A percentile compares a stretch with the other conserved stretches of the same genome.
Conservation (phyloP, 345 rosid genomes). For the Carallia brachiata region DNA sequence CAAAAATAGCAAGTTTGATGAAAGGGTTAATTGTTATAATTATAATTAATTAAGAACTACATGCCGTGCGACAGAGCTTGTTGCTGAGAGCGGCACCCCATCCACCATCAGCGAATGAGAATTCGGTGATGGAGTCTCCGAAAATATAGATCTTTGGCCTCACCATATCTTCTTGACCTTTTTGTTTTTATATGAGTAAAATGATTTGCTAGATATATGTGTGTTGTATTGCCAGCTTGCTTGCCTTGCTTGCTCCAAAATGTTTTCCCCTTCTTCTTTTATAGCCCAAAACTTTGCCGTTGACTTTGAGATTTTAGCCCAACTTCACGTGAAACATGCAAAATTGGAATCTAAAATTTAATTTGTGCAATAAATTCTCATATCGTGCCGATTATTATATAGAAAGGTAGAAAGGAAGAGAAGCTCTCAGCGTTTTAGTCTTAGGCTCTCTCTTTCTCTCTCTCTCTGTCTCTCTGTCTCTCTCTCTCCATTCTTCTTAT, state of each 20-base stretch:
- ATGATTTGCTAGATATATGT: too few relatives aligned
- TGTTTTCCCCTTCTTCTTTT: not conserved
- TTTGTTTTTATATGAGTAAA: too few relatives aligned
- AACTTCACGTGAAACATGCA: not conserved
- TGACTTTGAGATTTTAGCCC: not conserved
- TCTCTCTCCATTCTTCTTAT: too few relatives aligned
- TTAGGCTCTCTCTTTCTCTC: too few relatives aligned
- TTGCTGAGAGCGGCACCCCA: conserved; percentile 87
- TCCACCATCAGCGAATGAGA: conserved; percentile 59
- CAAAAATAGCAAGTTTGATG: not conserved
- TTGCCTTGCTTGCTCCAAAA: too few relatives aligned
- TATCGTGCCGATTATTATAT: too few relatives aligned
- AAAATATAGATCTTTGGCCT: conserved; percentile 73
- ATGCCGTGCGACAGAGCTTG: conserved; percentile 77
- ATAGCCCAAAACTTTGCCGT: not conserved
- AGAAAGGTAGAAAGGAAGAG: too few relatives aligned
- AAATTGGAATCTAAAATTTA: not conserved
- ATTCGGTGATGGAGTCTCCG: conserved; percentile 93
- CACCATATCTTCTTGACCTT: conserved; percentile 15
- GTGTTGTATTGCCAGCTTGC: too few relatives aligned
- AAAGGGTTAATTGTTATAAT: not conserved
- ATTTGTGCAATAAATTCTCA: too few relatives aligned
- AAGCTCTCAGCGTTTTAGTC: too few relatives aligned
- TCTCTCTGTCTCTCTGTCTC: too few relatives aligned
- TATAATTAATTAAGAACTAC: not conserved